A percentile compares a stretch with the other conserved stretches of the same genome.
Conservation (phyloP, 805 yeast genomes). For the Barnettozyma wickerhamii region DNA sequence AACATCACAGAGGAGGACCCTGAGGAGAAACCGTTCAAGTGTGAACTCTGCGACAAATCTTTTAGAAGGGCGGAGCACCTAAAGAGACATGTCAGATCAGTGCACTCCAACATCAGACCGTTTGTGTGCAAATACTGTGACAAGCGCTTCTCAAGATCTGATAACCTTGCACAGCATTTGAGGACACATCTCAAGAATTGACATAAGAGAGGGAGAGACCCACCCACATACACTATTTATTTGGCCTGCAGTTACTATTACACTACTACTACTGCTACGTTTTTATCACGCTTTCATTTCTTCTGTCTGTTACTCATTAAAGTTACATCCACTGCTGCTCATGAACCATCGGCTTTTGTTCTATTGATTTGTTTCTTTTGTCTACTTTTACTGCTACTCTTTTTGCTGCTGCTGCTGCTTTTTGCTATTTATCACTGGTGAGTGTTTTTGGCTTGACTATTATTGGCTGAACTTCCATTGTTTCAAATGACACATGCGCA, state of each 20-base stretch:
- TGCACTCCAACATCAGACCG: slow-evolving; percentile 71
- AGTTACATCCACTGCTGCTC: no score
- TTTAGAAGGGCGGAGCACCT: slow-evolving; percentile 75
- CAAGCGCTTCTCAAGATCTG: slow-evolving; percentile 62
- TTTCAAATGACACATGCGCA: not conserved
- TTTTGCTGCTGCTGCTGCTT: not conserved
- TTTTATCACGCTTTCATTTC: no score
- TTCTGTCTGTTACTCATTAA: no score
- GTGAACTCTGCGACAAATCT: slow-evolving; percentile 57
- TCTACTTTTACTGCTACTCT: no score
- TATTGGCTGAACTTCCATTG: no score
- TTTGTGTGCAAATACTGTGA: slow-evolving; percentile 57
- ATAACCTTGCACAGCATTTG: slow-evolving; percentile 62
- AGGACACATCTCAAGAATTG: slow-evolving; percentile 41
- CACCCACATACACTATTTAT: no score
- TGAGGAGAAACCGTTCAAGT: slow-evolving; percentile 54
- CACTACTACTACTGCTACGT: not conserved
- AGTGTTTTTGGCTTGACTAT: no score
- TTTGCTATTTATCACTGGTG: not conserved
- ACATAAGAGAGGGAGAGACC: not conserved
- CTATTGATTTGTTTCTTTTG: no score
- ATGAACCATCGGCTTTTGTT: no score
- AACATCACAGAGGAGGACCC: slow-evolving; percentile 10
- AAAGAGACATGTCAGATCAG: slow-evolving; percentile 66
- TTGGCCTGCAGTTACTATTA: not conserved